Base-by-base conservation (phyloP, 208 protist species). In the Leishmania turanica region DNA sequence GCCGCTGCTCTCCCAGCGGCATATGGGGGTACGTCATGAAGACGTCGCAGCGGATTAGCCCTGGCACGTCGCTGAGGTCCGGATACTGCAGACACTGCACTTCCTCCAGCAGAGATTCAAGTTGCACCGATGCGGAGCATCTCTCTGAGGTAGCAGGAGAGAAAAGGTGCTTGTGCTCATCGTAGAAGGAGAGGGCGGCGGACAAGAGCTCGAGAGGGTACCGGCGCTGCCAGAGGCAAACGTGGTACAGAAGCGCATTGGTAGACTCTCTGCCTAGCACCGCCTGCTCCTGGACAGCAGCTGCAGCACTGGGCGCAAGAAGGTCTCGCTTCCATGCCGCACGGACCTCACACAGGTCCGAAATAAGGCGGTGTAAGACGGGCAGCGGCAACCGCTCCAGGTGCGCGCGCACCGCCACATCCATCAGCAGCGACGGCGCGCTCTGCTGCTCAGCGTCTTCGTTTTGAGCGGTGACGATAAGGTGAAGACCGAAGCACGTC, bases 141-240 rank as follows among this genome's bases (percentile, higher is more conserved):
- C 47, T 62, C 6, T 65, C 58, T 2, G 60, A 45, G n/a, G 45
- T 21, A 0, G 34, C 53, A 11, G 75, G 75, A 5, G 68, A 37
- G 66, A 84, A 82, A 53, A 58, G 47, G 19, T 62, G 37, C 31
- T 37, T 88, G 31, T 89, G 65, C 31, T n/a, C 51, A 13, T 80
- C 75, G 62, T 83, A 80, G 51, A 92, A 84, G 5, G 88, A 77
- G 19, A 97, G 77, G 15, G 90, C 84, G 19, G 73, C 78, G 3
- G 79, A 47, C 4, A 95, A 53, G 27, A 97, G 77, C 27, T 82
- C 82, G 0, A 95, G 81, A 45, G 93, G 93, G 77, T 94, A 85
- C 0, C 90, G 89, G 13, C 93, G 87, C 81, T 97, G 93, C 92
- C 93, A 97, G 54, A 94, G 87, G 56, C 84, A 89, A 60, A 96